A percentile compares a stretch with the other conserved stretches of the same genome.
phyloP scores from a whole-genome alignment of 768 basidiomycete genomes.

The Kondoa subrosea region DNA sequence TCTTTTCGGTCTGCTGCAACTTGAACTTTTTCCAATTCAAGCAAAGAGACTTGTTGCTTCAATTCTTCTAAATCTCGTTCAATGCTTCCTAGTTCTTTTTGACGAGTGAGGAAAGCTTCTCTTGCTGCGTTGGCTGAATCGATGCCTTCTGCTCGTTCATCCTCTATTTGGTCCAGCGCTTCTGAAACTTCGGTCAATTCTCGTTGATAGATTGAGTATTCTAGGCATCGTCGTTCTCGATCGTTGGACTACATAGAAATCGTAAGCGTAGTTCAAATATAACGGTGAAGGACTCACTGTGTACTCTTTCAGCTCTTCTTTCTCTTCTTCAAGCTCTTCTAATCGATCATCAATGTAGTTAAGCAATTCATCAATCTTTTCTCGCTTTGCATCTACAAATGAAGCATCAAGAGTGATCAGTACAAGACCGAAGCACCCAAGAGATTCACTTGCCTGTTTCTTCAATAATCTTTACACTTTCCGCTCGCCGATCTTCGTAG shows the following conservation, averaged over 20 bases:
- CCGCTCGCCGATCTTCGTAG: constrained; percentile 81
- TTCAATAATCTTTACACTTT: constrained; percentile 89
- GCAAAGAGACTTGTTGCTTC: constrained; percentile 49
- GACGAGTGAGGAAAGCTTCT: constrained; percentile 62
- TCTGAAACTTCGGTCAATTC: constrained; percentile 78
- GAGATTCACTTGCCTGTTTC: constrained; percentile 45
- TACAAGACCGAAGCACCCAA: neutral
- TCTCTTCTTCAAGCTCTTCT: constrained; percentile 86
- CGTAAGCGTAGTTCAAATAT: neutral
- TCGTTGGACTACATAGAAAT: constrained; percentile 44
- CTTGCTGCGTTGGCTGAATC: constrained; percentile 67
- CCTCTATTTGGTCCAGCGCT: constrained; percentile 54
- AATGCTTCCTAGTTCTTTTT: constrained; percentile 63
- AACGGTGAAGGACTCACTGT: constrained; percentile 39
- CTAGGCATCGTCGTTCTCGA: constrained; percentile 78
- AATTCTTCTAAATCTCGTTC: constrained; percentile 8
- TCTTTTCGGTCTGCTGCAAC: constrained; percentile 71
- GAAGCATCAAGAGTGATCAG: constrained; percentile 1
- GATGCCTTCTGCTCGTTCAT: constrained; percentile 59
- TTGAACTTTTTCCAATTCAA: constrained; percentile 53
- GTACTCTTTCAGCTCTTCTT: constrained; percentile 91
- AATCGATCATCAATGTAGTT: constrained; percentile 80
- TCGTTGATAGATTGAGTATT: constrained; percentile 81
- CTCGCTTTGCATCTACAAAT: constrained; percentile 53
- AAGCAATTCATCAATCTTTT: constrained; percentile 76